Percentiles rank a stretch among this genome's conserved stretches.
Conservation (phyloP, 352 stramenopile genomes). For the Globisporangium uncinulatum region DNA sequence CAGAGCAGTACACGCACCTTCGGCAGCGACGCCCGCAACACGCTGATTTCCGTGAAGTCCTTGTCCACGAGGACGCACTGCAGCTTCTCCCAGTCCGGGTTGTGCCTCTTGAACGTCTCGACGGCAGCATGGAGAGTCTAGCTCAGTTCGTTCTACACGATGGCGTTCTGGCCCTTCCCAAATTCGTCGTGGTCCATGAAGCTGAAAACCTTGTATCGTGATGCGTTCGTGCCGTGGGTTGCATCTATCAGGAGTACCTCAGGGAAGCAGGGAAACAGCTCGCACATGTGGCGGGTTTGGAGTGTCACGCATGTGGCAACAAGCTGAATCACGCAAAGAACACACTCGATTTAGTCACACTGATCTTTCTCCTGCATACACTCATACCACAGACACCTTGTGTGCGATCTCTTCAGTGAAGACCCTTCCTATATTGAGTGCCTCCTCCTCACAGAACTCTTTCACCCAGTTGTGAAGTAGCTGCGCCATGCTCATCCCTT, state of each 20-base stretch:
- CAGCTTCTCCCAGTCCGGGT: conserved; percentile 13
- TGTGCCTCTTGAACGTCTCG: conserved; percentile 18
- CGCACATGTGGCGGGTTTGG: background rate
- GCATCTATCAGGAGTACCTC: background rate
- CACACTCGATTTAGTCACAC: background rate
- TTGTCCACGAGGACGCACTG: conserved; percentile 22
- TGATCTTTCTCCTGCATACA: no score
- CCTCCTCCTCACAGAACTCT: background rate
- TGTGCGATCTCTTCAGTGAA: background rate
- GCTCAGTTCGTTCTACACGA: conserved; percentile 15
- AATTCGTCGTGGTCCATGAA: background rate
- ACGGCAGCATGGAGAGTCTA: conserved; percentile 12
- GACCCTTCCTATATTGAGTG: background rate
- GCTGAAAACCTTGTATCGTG: background rate
- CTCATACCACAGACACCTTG: background rate
- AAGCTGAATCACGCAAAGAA: background rate
- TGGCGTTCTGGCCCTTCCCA: conserved; percentile 8
- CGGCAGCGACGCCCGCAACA: conserved; percentile 12
- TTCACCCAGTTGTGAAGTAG: background rate
- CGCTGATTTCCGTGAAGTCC: conserved; percentile 19
- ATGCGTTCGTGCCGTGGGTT: background rate
- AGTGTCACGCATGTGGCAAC: background rate
- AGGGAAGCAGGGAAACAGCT: background rate
- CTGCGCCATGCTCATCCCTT: background rate
- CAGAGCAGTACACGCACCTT: conserved; percentile 13